Evolutionary conservation across 1,139 yeast genomes (phyloP).

Genomic region (Arxiozyma telluris): DNA sequence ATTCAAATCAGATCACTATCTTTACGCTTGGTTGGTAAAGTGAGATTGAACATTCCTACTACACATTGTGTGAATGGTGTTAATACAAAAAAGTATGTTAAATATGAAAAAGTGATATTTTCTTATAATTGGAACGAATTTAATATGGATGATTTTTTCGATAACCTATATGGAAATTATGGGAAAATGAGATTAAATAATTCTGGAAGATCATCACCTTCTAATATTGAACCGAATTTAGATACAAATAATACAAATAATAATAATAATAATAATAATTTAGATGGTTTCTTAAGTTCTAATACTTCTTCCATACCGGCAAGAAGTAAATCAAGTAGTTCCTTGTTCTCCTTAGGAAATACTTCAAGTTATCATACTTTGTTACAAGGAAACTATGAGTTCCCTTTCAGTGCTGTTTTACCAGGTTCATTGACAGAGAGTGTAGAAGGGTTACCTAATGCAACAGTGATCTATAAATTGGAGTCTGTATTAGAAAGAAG

Average conservation of each 20-base stretch:
- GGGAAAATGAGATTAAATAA: conserved; percentile 6
- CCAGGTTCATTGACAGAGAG: conserved; percentile 87
- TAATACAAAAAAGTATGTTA: conserved; percentile 41
- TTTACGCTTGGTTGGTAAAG: conserved; percentile 55
- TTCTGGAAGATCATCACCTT: conserved; percentile 17
- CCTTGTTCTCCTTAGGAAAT: conserved; percentile 26
- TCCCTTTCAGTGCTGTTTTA: conserved; percentile 77
- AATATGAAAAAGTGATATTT: conserved; percentile 57
- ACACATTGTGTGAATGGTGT: conserved; percentile 34
- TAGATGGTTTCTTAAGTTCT: conserved; percentile 7
- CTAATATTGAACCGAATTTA: neutral
- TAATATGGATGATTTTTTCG: conserved; percentile 23
- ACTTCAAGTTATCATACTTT: conserved; percentile 33
- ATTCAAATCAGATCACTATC: conserved; percentile 55
- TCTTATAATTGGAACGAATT: conserved; percentile 32
- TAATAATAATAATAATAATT: conserved; percentile 10
- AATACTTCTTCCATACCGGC: conserved; percentile 12
- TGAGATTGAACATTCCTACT: conserved; percentile 48
- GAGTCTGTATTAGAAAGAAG: conserved; percentile 81
- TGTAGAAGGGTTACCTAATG: conserved; percentile 84
- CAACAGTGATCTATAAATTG: conserved; percentile 65
- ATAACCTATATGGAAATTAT: conserved; percentile 24
- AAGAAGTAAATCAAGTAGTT: conserved; percentile 26
- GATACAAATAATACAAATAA: conserved; percentile 5
- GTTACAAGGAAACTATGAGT: conserved; percentile 74